Evolutionary conservation across 2,329 filamentous ascomycete genomes (phyloP).

Genomic region (Helminthosporium solani): DNA sequence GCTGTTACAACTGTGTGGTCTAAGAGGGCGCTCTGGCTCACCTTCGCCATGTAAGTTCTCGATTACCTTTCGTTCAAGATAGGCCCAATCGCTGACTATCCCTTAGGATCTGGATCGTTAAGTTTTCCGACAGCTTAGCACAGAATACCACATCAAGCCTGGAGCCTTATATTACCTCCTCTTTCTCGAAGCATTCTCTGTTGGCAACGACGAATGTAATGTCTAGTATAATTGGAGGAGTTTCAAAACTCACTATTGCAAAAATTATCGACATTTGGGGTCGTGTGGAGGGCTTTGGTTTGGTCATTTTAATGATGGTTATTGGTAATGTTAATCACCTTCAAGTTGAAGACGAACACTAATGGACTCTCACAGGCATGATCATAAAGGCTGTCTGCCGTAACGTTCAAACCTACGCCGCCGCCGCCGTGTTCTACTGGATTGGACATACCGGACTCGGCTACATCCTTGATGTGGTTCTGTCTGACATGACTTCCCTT

Average conservation of each 20-base stretch:
- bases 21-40: too few relatives aligned
- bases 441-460: too few relatives aligned
- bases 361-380: too few relatives aligned
- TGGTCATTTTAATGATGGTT: conserved; percentile 23
- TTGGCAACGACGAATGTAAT: conserved; percentile 36
- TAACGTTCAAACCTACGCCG: conserved; percentile 60
- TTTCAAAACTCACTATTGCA: conserved; percentile 38
- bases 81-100: too few relatives aligned
- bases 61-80: too few relatives aligned
- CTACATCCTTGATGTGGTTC: too few relatives aligned
- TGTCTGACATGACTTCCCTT: too few relatives aligned
- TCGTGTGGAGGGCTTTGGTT: conserved; percentile 34
- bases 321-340: too few relatives aligned
- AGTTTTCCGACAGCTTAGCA: conserved; percentile 49
- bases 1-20: too few relatives aligned
- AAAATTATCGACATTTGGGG: conserved; percentile 44
- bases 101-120: conserved; percentile 47
- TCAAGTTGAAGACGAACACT: too few relatives aligned
- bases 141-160: conserved; percentile 41
- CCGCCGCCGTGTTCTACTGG: too few relatives aligned
- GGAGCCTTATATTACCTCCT: conserved; percentile 39
- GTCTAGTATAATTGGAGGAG: conserved; percentile 35
- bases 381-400: conserved; percentile 67
- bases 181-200: conserved; percentile 32
- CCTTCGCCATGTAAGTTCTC: too few relatives aligned